Base-by-base conservation (phyloP, 2,329 filamentous ascomycete species). In the Onygenales sp. region DNA sequence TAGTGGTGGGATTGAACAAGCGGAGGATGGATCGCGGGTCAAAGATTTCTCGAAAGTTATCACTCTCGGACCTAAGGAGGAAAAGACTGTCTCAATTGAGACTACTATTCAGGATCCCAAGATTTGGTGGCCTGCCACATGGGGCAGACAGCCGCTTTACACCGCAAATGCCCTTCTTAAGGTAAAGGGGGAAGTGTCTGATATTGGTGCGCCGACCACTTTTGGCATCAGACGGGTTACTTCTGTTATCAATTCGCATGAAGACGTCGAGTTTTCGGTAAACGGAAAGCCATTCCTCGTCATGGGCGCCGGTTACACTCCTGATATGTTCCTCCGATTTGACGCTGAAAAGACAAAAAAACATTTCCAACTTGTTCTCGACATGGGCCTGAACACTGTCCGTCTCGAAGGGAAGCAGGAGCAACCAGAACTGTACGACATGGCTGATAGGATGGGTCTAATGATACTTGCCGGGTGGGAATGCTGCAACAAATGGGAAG, bases 401-500 rank as follows among this genome's bases (percentile, higher is more conserved):
- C 78, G 82, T 2, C 72, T 85, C 0, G 82, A 85, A 61, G 82
- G 82, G 2, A 84, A 84, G 57, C 78, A 82, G 61, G 82, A 85
- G 59, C 82, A 85, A 7, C 78, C 80, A 0, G 75, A 79, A 57
- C 66, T 85, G 0, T 85, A 84, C 60, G 71, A 78, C 0, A 68
- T 83, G 2, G 78, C 81, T 1, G 81, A 84, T 59, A 69, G 73
- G 2, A 68, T 83, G 60, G 82, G 82, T 0, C 60, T 85, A 38
- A 83, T 85, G 80, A 65, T 85, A 0, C 69, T 85, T 39, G 70
- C 80, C 0, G 82, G 82, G 0, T 85, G 81, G 81, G 81, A 84
- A 56, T 85, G 82, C 64, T 85, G 82, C 62, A 79, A 84, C 59
- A 85, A 85, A 62, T 85, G 82, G 82, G 82, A 85, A 60, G 78